Evolutionary conservation across 805 yeast species (phyloP).

Genomic region (Monosporozyma siamensis): DNA sequence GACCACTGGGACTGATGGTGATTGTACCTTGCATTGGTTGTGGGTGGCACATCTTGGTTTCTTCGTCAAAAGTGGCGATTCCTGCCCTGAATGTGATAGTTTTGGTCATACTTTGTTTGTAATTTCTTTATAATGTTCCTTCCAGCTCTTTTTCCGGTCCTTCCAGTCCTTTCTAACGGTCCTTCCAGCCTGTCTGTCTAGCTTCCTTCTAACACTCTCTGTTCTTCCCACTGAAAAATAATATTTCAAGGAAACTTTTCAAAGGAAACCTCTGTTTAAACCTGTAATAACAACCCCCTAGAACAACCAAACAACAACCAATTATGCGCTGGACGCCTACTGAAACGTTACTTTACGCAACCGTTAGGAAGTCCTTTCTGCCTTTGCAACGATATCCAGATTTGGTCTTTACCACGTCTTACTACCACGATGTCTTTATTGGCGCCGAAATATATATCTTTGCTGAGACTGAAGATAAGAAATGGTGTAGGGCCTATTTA

Average conservation of each 20-base stretch:
- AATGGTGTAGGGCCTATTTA: slow-evolving; percentile 77
- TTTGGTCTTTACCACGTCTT: slow-evolving; percentile 25
- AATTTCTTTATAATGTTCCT: not conserved
- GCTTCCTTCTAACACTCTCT: no score
- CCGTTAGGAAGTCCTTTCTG: slow-evolving; percentile 36
- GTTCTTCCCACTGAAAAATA: no score
- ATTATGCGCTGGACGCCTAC: slow-evolving; percentile 38
- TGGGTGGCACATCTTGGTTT: slow-evolving; percentile 47
- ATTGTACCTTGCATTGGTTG: slow-evolving; percentile 45
- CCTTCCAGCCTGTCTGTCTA: no score
- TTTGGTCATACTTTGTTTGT: slow-evolving; percentile 7
- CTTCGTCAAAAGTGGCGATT: slow-evolving; percentile 48
- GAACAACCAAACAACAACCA: not conserved
- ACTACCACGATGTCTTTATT: slow-evolving; percentile 48
- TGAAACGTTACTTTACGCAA: slow-evolving; percentile 36
- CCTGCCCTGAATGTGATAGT: slow-evolving; percentile 50
- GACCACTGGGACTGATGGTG: slow-evolving; percentile 18
- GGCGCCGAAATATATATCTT: slow-evolving; percentile 75
- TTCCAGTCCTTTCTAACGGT: no score
- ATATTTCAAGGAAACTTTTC: no score
- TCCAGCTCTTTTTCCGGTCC: no score
- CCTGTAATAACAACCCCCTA: not conserved
- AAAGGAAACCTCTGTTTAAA: no score
- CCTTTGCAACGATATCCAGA: slow-evolving; percentile 36
- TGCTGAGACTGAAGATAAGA: slow-evolving; percentile 43